A percentile compares a stretch with the other conserved stretches of the same genome.
These are phyloP conservation scores for Clitopilus hobsonii DNA, from an alignment of 768 basidiomycete species.

Conservation along the genomic window DNA sequence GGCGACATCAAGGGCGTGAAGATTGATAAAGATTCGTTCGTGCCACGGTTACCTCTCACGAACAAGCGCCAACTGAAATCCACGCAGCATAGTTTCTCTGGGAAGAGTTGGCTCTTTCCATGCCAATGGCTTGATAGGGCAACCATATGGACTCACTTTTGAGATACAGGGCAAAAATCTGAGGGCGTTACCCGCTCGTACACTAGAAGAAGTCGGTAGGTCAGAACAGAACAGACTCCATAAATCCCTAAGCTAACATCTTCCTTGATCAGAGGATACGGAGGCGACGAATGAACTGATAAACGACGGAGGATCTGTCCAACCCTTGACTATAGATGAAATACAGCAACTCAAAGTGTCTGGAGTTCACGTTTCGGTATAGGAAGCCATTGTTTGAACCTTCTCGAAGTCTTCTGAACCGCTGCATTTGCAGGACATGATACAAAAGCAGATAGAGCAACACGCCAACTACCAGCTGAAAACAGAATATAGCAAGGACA, in stretches of 20 bases:
- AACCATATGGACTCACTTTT: constrained; percentile 86
- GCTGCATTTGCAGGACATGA: constrained; percentile 73
- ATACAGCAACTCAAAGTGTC: constrained; percentile 81
- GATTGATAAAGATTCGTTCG: constrained; percentile 69
- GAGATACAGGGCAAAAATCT: constrained; percentile 77
- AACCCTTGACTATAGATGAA: constrained; percentile 78
- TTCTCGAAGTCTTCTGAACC: not conserved
- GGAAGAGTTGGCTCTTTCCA: constrained; percentile 87
- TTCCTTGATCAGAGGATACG: constrained; percentile 71
- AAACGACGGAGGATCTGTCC: constrained; percentile 79
- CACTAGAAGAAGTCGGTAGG: constrained; percentile 79
- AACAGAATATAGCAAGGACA: constrained; percentile 98
- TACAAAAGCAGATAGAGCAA: constrained; percentile 88
- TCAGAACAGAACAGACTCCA: constrained; percentile 4
- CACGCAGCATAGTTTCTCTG: constrained; percentile 58
- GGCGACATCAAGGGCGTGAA: constrained; percentile 75
- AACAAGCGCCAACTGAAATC: not conserved
- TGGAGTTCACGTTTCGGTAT: constrained; percentile 73
- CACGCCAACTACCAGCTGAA: constrained; percentile 91
- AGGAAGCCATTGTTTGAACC: constrained; percentile 8
- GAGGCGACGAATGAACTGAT: constrained; percentile 97
- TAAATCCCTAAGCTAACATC: constrained; percentile 3
- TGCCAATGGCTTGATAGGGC: constrained; percentile 70
- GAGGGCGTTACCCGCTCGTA: constrained; percentile 53
- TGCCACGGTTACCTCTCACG: constrained; percentile 4